Evolutionary conservation across 441 rosid species (phyloP).

Genomic region (Brassica hybrid): DNA sequence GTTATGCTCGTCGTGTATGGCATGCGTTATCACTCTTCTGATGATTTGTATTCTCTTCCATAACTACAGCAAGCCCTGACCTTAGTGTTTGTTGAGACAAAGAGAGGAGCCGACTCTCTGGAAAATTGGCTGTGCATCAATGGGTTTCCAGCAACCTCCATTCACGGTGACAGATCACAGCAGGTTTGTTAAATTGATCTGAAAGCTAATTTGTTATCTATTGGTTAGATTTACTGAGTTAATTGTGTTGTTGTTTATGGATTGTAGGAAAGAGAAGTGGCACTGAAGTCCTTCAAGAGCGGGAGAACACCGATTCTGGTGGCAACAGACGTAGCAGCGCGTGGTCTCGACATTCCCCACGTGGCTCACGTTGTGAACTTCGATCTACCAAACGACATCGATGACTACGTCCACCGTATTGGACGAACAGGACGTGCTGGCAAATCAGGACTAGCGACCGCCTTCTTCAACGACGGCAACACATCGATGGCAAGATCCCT

Average conservation of each 20-base stretch:
- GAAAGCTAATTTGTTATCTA: not conserved
- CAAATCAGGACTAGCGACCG: constrained; percentile 85
- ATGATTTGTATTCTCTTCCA: too few species aligned
- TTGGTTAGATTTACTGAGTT: not conserved
- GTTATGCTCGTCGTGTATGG: too few species aligned
- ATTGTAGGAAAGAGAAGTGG: constrained; percentile 90
- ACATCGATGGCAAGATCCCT: constrained; percentile 72
- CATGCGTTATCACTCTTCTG: too few species aligned
- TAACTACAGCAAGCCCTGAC: constrained; percentile 60
- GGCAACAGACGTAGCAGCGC: constrained; percentile 83
- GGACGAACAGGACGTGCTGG: constrained; percentile 98
- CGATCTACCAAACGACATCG: constrained; percentile 94
- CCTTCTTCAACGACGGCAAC: constrained; percentile 90
- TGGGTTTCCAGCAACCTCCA: constrained; percentile 86
- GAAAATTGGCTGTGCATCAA: constrained; percentile 80
- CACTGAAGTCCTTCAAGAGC: constrained; percentile 82
- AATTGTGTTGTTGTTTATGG: constrained; percentile 15
- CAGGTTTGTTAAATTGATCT: constrained; percentile 46
- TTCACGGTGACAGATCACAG: constrained; percentile 92
- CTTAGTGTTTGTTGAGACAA: constrained; percentile 90
- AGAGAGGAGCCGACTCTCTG: constrained; percentile 85
- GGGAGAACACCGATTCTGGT: constrained; percentile 91
- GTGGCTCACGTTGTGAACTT: constrained; percentile 95
- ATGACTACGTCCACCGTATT: constrained; percentile 92
- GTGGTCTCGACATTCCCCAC: constrained; percentile 94